Evolutionary conservation across 78 protist genomes (phyloP).

Genomic region (Isochrysis galbana): DNA sequence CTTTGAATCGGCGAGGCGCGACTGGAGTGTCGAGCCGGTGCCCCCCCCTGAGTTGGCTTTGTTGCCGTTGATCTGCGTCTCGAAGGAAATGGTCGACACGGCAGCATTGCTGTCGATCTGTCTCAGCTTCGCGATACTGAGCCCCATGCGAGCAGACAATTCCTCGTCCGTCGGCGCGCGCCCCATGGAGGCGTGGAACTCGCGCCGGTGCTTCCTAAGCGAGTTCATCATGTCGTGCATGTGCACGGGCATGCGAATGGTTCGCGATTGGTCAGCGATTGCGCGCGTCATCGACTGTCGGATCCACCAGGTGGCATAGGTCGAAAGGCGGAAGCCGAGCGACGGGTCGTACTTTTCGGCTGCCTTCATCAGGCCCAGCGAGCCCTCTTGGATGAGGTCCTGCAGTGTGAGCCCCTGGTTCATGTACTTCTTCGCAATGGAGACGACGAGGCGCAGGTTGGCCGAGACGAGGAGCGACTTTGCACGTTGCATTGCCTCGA

Average conservation of each 20-base stretch:
- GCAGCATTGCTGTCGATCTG: not conserved
- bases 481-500: not conserved
- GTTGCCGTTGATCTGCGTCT: not conserved
- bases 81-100: not conserved
- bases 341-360: not conserved
- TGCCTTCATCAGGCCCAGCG: not conserved
- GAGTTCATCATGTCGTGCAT: not conserved
- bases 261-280: conserved; percentile 24
- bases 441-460: conserved; percentile 30
- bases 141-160: not conserved
- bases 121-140: not conserved
- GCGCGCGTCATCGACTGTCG: conserved; percentile 34
- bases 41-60: not conserved
- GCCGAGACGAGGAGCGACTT: not conserved
- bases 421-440: conserved; percentile 24
- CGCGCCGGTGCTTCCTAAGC: not conserved
- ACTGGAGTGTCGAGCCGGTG: not conserved
- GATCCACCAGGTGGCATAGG: conserved; percentile 44
- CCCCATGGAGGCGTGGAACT: not conserved
- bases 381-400: conserved; percentile 27
- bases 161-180: conserved; percentile 14
- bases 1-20: not conserved
- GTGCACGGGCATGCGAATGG: conserved; percentile 48
- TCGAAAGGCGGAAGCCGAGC: not conserved
- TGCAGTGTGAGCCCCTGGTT: not conserved